Conservation (phyloP, 2,329 filamentous ascomycete genomes). For the Parastagonospora nodorum region DNA sequence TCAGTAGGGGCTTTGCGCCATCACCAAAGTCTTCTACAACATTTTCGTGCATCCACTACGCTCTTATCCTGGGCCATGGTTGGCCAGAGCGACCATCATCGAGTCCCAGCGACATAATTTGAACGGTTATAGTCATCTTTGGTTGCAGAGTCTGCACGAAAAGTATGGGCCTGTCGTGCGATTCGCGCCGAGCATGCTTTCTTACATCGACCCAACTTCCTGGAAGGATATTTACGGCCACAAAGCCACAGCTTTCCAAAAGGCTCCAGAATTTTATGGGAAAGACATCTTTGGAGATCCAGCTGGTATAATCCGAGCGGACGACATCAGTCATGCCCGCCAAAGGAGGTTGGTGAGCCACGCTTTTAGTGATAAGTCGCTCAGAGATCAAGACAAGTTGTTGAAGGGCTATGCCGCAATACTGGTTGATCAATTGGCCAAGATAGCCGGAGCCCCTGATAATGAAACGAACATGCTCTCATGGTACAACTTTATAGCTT, state of each 20-base stretch:
- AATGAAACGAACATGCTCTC: constrained; percentile 23
- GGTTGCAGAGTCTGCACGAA: constrained; percentile 38
- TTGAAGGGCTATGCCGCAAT: constrained; percentile 45
- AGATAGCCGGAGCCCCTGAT: constrained; percentile 13
- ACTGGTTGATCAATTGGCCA: constrained; percentile 43
- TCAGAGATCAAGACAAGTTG: constrained; percentile 42
- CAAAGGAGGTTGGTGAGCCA: constrained; percentile 43
- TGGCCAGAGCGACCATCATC: constrained; percentile 32
- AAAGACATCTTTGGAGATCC: constrained; percentile 32
- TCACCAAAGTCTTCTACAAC: constrained; percentile 34
- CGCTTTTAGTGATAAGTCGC: constrained; percentile 46
- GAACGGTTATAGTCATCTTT: constrained; percentile 19
- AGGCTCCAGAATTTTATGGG: constrained; percentile 38
- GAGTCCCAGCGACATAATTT: constrained; percentile 23
- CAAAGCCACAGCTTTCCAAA: constrained; percentile 32
- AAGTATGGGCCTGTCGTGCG: constrained; percentile 48
- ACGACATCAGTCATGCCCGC: constrained; percentile 42
- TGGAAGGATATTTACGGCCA: constrained; percentile 51
- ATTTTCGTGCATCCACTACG: constrained; percentile 48
- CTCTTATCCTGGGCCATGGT: constrained; percentile 47
- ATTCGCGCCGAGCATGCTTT: constrained; percentile 45
- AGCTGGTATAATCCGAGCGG: constrained; percentile 31
- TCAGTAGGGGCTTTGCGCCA: background rate
- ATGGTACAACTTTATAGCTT: constrained; percentile 34
- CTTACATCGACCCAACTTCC: constrained; percentile 41